These are phyloP conservation scores for Boletus edulis DNA, from an alignment of 768 basidiomycete species.

Conservation along the genomic window DNA sequence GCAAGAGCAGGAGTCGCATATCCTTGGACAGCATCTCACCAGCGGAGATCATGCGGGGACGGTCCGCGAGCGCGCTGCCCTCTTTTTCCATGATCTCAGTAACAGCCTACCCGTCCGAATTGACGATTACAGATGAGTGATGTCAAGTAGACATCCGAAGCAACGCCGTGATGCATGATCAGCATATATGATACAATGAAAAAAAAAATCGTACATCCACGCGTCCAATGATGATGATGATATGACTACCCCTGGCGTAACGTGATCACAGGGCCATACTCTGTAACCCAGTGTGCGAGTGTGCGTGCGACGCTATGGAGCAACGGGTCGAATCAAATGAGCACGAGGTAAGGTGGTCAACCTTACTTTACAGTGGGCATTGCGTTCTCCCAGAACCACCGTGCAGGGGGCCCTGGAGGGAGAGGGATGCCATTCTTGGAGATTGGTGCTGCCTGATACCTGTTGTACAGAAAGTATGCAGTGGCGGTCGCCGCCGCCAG, in stretches of 20 bases:
- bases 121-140: not conserved
- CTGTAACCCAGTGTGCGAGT: conserved; percentile 51
- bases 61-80: conserved; percentile 46
- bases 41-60: conserved; percentile 50
- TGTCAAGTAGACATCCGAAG: not conserved
- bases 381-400: conserved; percentile 23
- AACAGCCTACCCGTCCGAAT: conserved; percentile 39
- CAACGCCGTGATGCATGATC: not conserved
- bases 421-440: conserved; percentile 14
- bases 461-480: conserved; percentile 2
- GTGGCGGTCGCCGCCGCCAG: not conserved
- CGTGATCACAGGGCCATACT: conserved; percentile 57
- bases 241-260: conserved; percentile 43
- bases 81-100: conserved; percentile 61
- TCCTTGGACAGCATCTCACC: conserved; percentile 52
- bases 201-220: conserved; percentile 14
- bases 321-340: not conserved
- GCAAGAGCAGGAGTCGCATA: conserved; percentile 50
- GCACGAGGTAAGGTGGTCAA: not conserved
- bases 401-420: conserved; percentile 26
- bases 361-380: conserved; percentile 21
- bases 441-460: not conserved
- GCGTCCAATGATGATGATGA: conserved; percentile 20
- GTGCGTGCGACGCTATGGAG: conserved; percentile 14
- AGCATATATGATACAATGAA: not conserved